These are phyloP conservation scores for Termitomyces sp. DNA, from an alignment of 768 basidiomycete species.

Conservation along the genomic window DNA sequence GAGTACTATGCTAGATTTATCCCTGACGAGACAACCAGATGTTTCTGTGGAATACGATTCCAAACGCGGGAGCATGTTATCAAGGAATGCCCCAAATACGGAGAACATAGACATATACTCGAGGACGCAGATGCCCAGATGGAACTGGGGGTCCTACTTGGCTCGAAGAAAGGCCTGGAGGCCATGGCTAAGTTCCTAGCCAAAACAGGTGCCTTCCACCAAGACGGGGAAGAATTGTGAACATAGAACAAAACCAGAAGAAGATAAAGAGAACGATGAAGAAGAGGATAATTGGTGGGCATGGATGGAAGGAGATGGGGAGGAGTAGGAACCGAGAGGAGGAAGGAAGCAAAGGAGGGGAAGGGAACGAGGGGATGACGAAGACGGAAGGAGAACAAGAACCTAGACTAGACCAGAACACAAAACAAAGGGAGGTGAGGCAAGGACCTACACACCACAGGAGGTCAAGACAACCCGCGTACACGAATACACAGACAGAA, in stretches of 20 bases:
- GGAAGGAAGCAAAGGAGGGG: no score
- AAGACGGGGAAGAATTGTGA: not conserved
- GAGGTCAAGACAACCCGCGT: no score
- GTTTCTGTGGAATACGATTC: conserved; percentile 19
- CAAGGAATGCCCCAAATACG: conserved; percentile 17
- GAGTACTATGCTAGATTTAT: conserved; percentile 7
- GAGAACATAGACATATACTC: conserved; percentile 15
- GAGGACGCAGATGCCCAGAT: not conserved
- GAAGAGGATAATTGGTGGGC: not conserved
- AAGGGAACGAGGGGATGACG: no score
- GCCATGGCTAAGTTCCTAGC: conserved; percentile 17
- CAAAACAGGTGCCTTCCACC: conserved; percentile 17
- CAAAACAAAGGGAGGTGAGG: no score
- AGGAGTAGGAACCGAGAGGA: no score
- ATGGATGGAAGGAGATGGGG: no score
- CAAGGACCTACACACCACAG: no score
- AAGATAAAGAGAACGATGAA: not conserved
- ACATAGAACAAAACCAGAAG: not conserved
- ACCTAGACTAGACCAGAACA: no score
- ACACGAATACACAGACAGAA: no score
- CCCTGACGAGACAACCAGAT: conserved; percentile 14
- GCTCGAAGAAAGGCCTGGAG: conserved; percentile 17
- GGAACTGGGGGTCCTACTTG: conserved; percentile 17
- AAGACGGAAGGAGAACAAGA: no score
- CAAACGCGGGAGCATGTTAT: conserved; percentile 23